Evolutionary conservation across 305 asterid species (phyloP).

Genomic region (Plantago coronopus): DNA sequence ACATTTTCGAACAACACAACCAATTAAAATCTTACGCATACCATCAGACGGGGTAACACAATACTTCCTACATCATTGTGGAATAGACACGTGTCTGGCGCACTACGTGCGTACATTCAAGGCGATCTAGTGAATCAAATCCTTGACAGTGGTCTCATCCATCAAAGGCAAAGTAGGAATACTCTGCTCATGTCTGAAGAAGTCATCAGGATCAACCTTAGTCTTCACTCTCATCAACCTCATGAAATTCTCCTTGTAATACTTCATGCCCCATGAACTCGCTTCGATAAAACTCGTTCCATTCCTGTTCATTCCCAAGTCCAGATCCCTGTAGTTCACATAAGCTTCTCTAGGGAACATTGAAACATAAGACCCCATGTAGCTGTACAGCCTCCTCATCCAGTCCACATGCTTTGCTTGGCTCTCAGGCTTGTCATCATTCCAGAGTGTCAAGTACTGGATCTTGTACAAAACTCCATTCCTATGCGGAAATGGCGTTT

Average conservation of each 20-base stretch:
- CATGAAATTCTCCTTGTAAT: constrained; percentile 50
- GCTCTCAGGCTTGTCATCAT: constrained; percentile 41
- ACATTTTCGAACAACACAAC: too few species aligned
- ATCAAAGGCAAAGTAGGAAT: constrained; percentile 49
- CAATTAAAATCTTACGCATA: too few species aligned
- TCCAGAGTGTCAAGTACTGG: constrained; percentile 48
- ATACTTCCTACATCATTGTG: background rate
- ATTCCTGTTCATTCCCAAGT: constrained; percentile 46
- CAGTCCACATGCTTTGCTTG: constrained; percentile 48
- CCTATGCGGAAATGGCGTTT: constrained; percentile 62
- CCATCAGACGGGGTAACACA: too few species aligned
- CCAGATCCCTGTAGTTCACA: constrained; percentile 70
- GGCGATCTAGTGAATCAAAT: constrained; percentile 28
- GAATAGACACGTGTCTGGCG: background rate
- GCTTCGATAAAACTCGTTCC: constrained; percentile 38
- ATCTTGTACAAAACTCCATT: constrained; percentile 48
- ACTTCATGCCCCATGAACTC: constrained; percentile 51
- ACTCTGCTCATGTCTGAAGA: constrained; percentile 66
- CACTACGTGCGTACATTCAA: too few species aligned
- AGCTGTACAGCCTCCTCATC: constrained; percentile 47
- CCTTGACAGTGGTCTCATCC: constrained; percentile 20
- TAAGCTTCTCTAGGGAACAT: constrained; percentile 60
- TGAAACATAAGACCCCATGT: constrained; percentile 57
- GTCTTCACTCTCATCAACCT: constrained; percentile 56
- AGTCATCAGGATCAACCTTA: constrained; percentile 59